phyloP scores from a whole-genome alignment of 371 early-diverging fungal species.

The Lichtheimia ornata region DNA sequence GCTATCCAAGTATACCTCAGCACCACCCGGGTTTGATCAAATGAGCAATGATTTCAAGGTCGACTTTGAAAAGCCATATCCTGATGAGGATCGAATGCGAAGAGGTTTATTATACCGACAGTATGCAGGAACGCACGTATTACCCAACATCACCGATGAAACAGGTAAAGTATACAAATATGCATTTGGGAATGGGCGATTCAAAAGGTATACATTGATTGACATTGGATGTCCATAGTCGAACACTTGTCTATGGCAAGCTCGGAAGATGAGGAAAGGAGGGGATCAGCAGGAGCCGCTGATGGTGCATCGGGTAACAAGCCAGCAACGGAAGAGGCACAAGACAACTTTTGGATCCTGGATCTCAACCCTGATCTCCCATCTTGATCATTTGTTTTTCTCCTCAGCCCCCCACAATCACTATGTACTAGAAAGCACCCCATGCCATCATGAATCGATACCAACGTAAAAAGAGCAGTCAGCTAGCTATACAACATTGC shows the following conservation, averaged over 20 bases:
- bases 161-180: slow-evolving; percentile 24
- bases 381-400: slow-evolving; percentile 11
- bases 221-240: slow-evolving; percentile 18
- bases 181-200: not conserved
- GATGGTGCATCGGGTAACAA: slow-evolving; percentile 15
- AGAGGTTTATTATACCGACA: slow-evolving; percentile 50
- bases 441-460: too few relatives aligned
- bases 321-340: slow-evolving; percentile 29
- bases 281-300: too few relatives aligned
- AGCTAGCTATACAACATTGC: too few relatives aligned
- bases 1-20: slow-evolving; percentile 51
- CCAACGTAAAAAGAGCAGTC: too few relatives aligned
- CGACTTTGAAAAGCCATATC: slow-evolving; percentile 56
- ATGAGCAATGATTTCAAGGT: slow-evolving; percentile 38
- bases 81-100: slow-evolving; percentile 55
- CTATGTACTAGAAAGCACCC: too few relatives aligned
- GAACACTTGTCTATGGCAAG: slow-evolving; percentile 45
- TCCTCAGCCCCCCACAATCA: too few relatives aligned
- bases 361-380: slow-evolving; percentile 55
- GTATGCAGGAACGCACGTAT: slow-evolving; percentile 24
- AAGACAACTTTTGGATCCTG: slow-evolving; percentile 47
- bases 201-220: not conserved
- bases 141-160: slow-evolving; percentile 1
- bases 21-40: slow-evolving; percentile 49
- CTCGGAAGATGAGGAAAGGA: slow-evolving; percentile 25